Conservation (phyloP, 179 eudicot genomes). For the Gypsophila paniculata region DNA sequence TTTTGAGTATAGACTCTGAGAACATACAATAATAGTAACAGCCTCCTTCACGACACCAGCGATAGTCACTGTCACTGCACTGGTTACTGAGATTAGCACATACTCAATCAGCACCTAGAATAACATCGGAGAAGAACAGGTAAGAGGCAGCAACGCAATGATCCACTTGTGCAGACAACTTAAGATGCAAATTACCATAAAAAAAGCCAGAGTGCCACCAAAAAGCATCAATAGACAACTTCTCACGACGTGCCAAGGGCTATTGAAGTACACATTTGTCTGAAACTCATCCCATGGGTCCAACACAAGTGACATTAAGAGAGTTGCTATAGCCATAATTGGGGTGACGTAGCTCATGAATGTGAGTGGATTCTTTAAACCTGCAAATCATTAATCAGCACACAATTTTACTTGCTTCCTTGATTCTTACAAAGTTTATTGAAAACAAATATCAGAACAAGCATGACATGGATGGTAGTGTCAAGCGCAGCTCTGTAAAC, state of each 20-base stretch:
- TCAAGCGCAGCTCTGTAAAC: conserved; percentile 3
- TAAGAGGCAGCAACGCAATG: conserved; percentile 10
- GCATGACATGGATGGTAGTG: background rate
- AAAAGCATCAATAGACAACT: conserved; percentile 89
- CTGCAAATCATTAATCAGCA: conserved; percentile 32
- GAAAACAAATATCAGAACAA: background rate
- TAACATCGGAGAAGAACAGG: conserved; percentile 16
- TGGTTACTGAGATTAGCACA: conserved; percentile 80
- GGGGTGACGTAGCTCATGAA: conserved; percentile 97
- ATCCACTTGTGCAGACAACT: conserved; percentile 11
- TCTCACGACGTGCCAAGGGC: conserved; percentile 58
- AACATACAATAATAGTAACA: conserved; percentile 78
- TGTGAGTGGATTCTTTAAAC: conserved; percentile 85
- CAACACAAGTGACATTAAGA: conserved; percentile 58
- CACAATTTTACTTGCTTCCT: conserved; percentile 6
- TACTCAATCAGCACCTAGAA: conserved; percentile 84
- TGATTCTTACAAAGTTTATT: background rate
- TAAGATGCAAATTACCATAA: conserved; percentile 56
- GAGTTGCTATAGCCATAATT: conserved; percentile 79
- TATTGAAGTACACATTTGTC: conserved; percentile 61
- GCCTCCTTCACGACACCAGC: conserved; percentile 98
- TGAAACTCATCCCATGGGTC: conserved; percentile 89
- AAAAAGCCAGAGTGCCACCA: conserved; percentile 93
- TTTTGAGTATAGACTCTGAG: conserved; percentile 6
- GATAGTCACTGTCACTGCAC: conserved; percentile 95